Evolutionary conservation across 1,284 basidiomycete species (phyloP), one percentile per base, ranked within the genome.

Genomic region (Austroboletus novae-zelandiae): DNA sequence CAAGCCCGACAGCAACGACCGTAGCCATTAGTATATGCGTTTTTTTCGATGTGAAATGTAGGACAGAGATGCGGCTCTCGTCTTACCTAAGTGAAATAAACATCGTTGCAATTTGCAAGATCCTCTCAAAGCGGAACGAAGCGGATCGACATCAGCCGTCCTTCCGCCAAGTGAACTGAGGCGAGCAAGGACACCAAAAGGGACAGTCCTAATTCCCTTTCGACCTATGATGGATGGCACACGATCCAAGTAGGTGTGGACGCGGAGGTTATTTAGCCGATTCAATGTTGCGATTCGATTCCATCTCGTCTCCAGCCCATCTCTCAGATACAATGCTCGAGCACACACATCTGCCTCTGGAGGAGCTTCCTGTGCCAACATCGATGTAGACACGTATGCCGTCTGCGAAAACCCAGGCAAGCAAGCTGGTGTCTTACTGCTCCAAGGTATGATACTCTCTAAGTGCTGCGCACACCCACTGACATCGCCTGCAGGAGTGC

Each of bases 391-490:
- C 1, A 50, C 40, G 8, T 40, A 52, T 30, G 31, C 32, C 15
- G 53, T 37, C 40, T 74, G 72, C 48, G 30, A 51, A 5, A 60
- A 65, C 2, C 56, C 56, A 1, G 72, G 70, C 2, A 66, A 55
- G 6, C 46, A 57, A 53, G 47, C 56, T 75, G 5, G 72, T 74
- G 0, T 71, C 71, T 7, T 74, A 75, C 48, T 75, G 73, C 53
- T 75, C 72, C 9, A 67, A 69, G 52, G 66, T 58, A 51, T 30
- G 41, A 4, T 0, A 34, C 37, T 60, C 51, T 42, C 5, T 6
- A 37, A n/a, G n/a, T 10, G 20, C 20, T 17, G 17, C 15, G 25
- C 23, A 39, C 14, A 7, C 25, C 36, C 20, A 44, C 15, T 36
- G 3, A 40, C 4, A 29, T 8, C n/a, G 8, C 9, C 4, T 10